phyloP scores from a whole-genome alignment of 1,284 basidiomycete genomes.

The Leucoagaricus sp. region DNA sequence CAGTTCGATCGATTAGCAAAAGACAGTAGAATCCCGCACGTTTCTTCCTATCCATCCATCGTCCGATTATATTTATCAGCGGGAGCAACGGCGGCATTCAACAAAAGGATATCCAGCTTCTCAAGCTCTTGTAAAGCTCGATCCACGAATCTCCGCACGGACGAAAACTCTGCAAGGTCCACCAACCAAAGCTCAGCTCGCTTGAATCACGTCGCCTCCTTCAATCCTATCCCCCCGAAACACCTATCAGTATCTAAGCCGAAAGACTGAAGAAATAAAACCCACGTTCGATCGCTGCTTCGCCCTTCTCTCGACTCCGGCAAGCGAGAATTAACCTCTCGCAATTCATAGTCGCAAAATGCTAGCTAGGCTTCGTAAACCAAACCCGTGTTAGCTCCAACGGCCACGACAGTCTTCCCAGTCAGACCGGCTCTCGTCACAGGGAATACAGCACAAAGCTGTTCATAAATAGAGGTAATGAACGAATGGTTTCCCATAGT shows the following conservation, averaged over 20 bases:
- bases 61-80: constrained; percentile 25
- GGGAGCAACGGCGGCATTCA: constrained; percentile 36
- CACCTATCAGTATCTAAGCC: too few relatives aligned
- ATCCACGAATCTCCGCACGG: constrained; percentile 38
- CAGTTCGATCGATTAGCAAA: neutral
- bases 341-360: constrained; percentile 29
- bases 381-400: constrained; percentile 43
- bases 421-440: constrained; percentile 29
- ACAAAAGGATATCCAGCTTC: constrained; percentile 40
- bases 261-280: neutral
- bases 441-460: constrained; percentile 21
- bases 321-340: neutral
- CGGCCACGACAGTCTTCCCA: constrained; percentile 34
- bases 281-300: neutral
- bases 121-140: constrained; percentile 36
- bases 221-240: constrained; percentile 17
- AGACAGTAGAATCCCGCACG: constrained; percentile 31
- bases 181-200: constrained; percentile 36
- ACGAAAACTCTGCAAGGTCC: constrained; percentile 39
- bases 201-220: constrained; percentile 31
- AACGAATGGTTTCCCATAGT: neutral
- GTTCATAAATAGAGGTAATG: neutral
- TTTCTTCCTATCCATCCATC: constrained; percentile 33
- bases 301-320: constrained; percentile 14
- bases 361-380: constrained; percentile 44